phyloP scores from a whole-genome alignment of 345 rosid species.

The Adansonia digitata region DNA sequence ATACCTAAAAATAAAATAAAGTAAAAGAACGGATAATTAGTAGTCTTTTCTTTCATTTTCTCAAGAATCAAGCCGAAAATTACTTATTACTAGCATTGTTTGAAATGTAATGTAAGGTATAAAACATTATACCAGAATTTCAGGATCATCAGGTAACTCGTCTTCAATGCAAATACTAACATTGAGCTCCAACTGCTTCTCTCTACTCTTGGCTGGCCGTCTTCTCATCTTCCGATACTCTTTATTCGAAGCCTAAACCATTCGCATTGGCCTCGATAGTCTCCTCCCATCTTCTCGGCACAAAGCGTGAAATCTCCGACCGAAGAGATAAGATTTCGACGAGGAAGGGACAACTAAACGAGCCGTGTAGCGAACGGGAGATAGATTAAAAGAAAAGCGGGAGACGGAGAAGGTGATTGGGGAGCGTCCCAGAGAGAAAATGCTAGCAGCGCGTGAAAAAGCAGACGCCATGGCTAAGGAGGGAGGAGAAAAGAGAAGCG shows the following conservation, averaged over 20 bases:
- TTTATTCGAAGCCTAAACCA: conserved; percentile 46
- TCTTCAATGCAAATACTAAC: conserved; percentile 87
- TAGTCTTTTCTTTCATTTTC: background rate
- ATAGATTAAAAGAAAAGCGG: conserved; percentile 9
- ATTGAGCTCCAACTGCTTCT: conserved; percentile 60
- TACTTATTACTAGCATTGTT: background rate
- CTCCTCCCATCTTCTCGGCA: conserved; percentile 25
- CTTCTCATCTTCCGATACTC: conserved; percentile 61
- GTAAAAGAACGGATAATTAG: background rate
- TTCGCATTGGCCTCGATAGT: conserved; percentile 15
- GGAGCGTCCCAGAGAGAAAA: conserved; percentile 20
- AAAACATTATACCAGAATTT: conserved; percentile 49
- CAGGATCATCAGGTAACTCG: conserved; percentile 75
- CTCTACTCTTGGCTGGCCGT: conserved; percentile 40
- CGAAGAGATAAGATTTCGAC: conserved; percentile 18
- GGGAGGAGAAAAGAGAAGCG: conserved; percentile 40
- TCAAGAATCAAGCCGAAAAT: background rate
- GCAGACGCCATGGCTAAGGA: conserved; percentile 41
- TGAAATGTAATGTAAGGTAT: background rate
- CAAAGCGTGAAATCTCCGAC: conserved; percentile 36
- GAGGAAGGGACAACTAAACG: conserved; percentile 18
- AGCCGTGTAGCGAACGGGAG: conserved; percentile 12
- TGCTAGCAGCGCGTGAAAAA: conserved; percentile 43
- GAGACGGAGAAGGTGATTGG: conserved; percentile 2
- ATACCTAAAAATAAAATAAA: background rate